Evolutionary conservation across 1,139 yeast genomes (phyloP), one percentile per base, ranked within the genome.

Genomic region (Kodamaea sp.): DNA sequence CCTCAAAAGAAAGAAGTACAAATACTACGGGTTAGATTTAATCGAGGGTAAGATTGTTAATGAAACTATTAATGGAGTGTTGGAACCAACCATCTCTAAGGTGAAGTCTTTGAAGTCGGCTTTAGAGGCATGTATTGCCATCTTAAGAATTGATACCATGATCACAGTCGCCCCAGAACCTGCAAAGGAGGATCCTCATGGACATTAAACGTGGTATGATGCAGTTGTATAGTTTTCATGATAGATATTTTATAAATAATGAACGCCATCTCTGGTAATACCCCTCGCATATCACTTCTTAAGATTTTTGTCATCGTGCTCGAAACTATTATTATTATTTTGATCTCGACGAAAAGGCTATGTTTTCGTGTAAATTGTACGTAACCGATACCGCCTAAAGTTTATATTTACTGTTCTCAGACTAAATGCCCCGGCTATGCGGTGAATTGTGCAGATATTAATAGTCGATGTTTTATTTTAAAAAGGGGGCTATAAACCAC

Each of bases 71-170:
- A 76, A 80, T 41, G 98, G 99, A 42, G 96, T 92, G 27, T 73
- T 94, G 50, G 99, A 94, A 61, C 99, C 99, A 40, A 86, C 97
- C 19, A 75, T 92, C 57, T 83, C 95, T 53, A 94, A 94, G 67
- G 76, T 92, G 57, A 89, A 89, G 65, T 83, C 96, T 13, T 78
- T 94, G 58, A 90, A 94, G 66, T 83, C 94, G 39, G 97, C 98
- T 10, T 78, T 94, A 50, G 99, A 94, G 68, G 99, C 99, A 3
- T 92, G 98, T 66, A 83, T 94, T 61, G 96, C 98, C 26, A 92
- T 94, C 47, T 76, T 94, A 53, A 83, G 99, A 73, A 94, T 94
- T 55, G 99, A 94, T 63, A 94, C 98, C 37, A 89, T 92, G 95
- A 92, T 94, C 57, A 86, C 89, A 36, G 96, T 94, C 41, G 94